Evolutionary conservation across 352 stramenopile species (phyloP), one percentile per base, ranked within the genome.

Genomic region (Blastocystis sp.): DNA sequence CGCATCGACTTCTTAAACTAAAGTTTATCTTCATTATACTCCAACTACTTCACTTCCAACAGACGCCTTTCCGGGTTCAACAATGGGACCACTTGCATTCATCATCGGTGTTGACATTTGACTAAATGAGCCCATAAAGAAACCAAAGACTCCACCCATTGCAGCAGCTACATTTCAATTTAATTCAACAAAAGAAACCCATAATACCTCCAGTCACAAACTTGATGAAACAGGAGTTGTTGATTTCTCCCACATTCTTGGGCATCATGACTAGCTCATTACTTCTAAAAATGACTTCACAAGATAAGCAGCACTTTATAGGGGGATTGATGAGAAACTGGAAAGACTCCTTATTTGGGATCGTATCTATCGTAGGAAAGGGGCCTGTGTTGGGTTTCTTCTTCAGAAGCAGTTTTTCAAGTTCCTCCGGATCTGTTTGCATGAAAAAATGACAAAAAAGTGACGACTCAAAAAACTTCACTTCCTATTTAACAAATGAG

Each of bases 381-480:
- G 37, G n/a, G 4, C 53, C 48, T 7, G 37, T 42, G 9, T 81
- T 64, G 9, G 70, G 27, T 44, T 81, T 81, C 44, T n/a, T 60
- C 44, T 81, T 81, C 22, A 44, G 44, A 30, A 81, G 44, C 6
- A 81, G 17, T 62, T 60, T n/a, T 24, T 81, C 70, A 11, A 81
- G 53, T 48, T 81, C 44, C n/a, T 81, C 1, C 27, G 70, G 70
- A 81, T 64, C 51, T 19, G 48, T 81, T 56, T 62, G 19, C 44
- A 81, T 81, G 48, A 44, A 81, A n/a, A 60, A 81, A 81, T 60
- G 44, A 40, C 44, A 40, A 81, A 64, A 42, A 64, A 81, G 27
- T 42, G 15, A 17, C 48, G 7, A 0, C 3, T 48, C 40, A 9
- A 48, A 48, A 48, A 2, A 9, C 40, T 22, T 44, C 60, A 70